Percentiles rank a stretch among this genome's conserved stretches.
These are phyloP conservation scores for Aquilaria malaccensis DNA, from an alignment of 345 rosid genomes.

Conservation along the genomic window DNA sequence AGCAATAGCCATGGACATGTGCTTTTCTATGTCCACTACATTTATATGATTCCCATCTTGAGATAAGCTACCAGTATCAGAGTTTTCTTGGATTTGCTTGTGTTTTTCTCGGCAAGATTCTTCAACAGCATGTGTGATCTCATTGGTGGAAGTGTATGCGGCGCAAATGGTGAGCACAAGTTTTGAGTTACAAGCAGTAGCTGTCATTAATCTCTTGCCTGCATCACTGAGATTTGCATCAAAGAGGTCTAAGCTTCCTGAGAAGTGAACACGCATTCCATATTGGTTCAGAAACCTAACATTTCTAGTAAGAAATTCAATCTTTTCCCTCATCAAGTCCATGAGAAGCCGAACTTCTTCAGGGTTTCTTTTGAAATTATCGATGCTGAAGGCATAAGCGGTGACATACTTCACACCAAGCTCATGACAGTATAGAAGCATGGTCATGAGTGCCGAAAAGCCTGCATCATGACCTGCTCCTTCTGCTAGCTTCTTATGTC, in stretches of 20 bases:
- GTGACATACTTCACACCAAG: constrained; percentile 41
- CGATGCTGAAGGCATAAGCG: constrained; percentile 48
- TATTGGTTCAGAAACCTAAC: constrained; percentile 24
- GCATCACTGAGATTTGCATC: background rate
- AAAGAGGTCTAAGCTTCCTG: background rate
- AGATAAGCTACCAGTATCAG: background rate
- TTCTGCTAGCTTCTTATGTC: constrained; percentile 25
- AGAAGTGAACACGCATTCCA: constrained; percentile 20
- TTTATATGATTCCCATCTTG: constrained; percentile 7
- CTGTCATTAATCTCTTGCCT: background rate
- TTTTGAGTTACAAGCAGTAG: background rate
- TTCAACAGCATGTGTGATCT: constrained; percentile 37
- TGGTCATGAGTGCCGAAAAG: constrained; percentile 25
- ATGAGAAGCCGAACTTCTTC: constrained; percentile 37
- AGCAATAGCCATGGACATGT: constrained; percentile 46
- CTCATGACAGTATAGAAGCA: constrained; percentile 38
- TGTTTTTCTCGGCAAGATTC: constrained; percentile 27
- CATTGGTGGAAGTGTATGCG: constrained; percentile 12
- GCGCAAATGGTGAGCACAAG: background rate
- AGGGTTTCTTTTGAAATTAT: constrained; percentile 42
- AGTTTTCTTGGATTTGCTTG: constrained; percentile 10
- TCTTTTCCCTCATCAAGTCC: constrained; percentile 34
- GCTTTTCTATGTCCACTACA: constrained; percentile 31
- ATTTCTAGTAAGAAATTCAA: constrained; percentile 18
- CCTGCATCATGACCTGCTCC: constrained; percentile 46